phyloP scores from a whole-genome alignment of 2,329 filamentous ascomycete species.

The Xylariomycetidae sp. region DNA sequence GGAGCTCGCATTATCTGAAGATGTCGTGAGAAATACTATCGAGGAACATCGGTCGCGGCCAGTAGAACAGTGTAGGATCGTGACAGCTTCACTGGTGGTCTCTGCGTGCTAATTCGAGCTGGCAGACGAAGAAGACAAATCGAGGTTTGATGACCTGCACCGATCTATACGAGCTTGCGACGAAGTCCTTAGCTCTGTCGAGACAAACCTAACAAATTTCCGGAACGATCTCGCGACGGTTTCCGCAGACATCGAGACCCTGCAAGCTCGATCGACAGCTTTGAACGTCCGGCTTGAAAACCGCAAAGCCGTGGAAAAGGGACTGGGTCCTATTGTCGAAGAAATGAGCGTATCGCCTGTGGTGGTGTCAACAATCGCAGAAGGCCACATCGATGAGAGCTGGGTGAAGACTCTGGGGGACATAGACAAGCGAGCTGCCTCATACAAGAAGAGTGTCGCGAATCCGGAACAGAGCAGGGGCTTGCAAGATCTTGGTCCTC shows the following conservation, averaged over 20 bases:
- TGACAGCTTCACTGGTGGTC: constrained; percentile 9
- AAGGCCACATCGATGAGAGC: constrained; percentile 82
- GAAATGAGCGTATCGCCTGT: constrained; percentile 84
- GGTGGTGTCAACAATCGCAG: constrained; percentile 78
- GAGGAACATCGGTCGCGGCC: constrained; percentile 52
- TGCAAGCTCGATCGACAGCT: constrained; percentile 80
- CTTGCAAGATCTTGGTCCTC: constrained; percentile 74
- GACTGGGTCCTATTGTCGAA: constrained; percentile 83
- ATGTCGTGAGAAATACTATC: constrained; percentile 16
- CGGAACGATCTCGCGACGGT: constrained; percentile 89
- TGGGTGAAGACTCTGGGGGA: constrained; percentile 82
- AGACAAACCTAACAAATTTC: constrained; percentile 87
- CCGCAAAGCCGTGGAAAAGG: constrained; percentile 81
- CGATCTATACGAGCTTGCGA: constrained; percentile 86
- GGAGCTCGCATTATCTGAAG: constrained; percentile 53
- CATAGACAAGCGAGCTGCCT: constrained; percentile 66
- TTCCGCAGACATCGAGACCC: constrained; percentile 88
- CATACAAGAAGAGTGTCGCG: constrained; percentile 63
- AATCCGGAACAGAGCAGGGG: constrained; percentile 66
- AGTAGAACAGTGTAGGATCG: constrained; percentile 65
- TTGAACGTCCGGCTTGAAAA: constrained; percentile 85
- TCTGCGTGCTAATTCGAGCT: constrained; percentile 14
- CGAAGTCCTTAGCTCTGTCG: constrained; percentile 87
- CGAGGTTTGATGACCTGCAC: constrained; percentile 86
- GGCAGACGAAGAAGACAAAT: constrained; percentile 71